These are phyloP conservation scores for Coelastrella sp. DNA, from an alignment of 139 green algal species.

Conservation along the genomic window DNA sequence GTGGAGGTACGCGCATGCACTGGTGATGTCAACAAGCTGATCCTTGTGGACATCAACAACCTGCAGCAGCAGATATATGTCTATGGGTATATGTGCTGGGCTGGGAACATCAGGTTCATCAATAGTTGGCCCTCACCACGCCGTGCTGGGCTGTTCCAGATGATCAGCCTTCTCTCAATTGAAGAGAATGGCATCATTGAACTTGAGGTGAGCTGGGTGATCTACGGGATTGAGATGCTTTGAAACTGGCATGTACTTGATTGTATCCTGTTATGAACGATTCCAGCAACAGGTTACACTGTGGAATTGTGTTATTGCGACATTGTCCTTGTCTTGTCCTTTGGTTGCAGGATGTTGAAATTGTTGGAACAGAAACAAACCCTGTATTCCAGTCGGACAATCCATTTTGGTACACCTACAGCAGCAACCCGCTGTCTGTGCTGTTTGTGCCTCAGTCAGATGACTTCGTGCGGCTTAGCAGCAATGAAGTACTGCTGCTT, in stretches of 20 bases:
- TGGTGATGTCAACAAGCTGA: not conserved
- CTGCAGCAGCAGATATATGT: conserved; percentile 54
- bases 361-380: conserved; percentile 36
- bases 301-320: too few species aligned
- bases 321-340: too few species aligned
- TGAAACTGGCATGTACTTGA: too few species aligned
- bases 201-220: conserved; percentile 51
- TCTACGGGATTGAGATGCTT: too few species aligned
- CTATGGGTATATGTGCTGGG: conserved; percentile 52
- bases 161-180: conserved; percentile 53
- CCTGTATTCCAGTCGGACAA: conserved; percentile 42
- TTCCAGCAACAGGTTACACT: too few species aligned
- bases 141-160: conserved; percentile 50
- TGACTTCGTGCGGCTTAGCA: not conserved
- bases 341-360: conserved; percentile 55
- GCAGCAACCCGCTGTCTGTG: not conserved
- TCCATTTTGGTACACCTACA: conserved; percentile 44
- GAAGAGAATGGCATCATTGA: conserved; percentile 55
- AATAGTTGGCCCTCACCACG: conserved; percentile 45
- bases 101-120: conserved; percentile 50
- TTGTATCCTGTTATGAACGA: too few species aligned
- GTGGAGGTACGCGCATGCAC: conserved; percentile 40
- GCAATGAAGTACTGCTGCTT: conserved; percentile 21
- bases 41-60: conserved; percentile 42
- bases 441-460: conserved; percentile 4